phyloP scores from a whole-genome alignment of 148 eudicot species.

The Salicornia ramosissima region DNA sequence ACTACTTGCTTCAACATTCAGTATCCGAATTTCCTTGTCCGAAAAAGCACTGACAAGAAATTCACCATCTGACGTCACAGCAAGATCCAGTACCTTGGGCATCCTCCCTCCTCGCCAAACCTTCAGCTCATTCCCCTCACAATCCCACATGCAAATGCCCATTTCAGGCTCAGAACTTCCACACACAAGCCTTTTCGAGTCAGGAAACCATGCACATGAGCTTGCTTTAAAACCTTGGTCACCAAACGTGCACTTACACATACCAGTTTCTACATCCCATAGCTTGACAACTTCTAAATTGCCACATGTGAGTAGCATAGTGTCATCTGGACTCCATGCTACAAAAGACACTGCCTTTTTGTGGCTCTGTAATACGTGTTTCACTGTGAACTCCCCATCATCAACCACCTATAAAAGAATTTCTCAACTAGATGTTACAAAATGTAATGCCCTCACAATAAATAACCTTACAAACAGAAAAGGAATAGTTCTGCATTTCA shows the following conservation, averaged over 20 bases:
- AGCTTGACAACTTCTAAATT: constrained; percentile 73
- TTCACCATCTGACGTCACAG: constrained; percentile 80
- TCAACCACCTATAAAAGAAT: constrained; percentile 52
- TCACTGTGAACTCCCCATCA: constrained; percentile 44
- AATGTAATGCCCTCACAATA: not conserved
- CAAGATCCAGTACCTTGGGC: constrained; percentile 83
- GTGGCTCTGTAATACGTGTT: constrained; percentile 65
- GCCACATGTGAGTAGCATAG: constrained; percentile 87
- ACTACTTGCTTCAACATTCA: constrained; percentile 50
- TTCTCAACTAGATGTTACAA: constrained; percentile 13
- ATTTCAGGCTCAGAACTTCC: constrained; percentile 82
- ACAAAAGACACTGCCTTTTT: constrained; percentile 75
- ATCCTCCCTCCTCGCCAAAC: constrained; percentile 89
- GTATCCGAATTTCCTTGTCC: constrained; percentile 68
- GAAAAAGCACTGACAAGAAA: constrained; percentile 63
- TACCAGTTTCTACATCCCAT: constrained; percentile 92
- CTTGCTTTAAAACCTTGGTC: constrained; percentile 57
- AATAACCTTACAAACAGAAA: constrained; percentile 5
- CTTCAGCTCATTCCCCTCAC: constrained; percentile 78
- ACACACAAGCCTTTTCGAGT: constrained; percentile 73
- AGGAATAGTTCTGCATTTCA: constrained; percentile 3
- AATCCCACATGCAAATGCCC: constrained; percentile 90
- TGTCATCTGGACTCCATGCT: constrained; percentile 94
- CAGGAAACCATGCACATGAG: constrained; percentile 98
- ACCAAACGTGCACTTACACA: constrained; percentile 74